Conservation (phyloP, 2,329 filamentous ascomycete genomes). For the Mollisiaceae sp. region DNA sequence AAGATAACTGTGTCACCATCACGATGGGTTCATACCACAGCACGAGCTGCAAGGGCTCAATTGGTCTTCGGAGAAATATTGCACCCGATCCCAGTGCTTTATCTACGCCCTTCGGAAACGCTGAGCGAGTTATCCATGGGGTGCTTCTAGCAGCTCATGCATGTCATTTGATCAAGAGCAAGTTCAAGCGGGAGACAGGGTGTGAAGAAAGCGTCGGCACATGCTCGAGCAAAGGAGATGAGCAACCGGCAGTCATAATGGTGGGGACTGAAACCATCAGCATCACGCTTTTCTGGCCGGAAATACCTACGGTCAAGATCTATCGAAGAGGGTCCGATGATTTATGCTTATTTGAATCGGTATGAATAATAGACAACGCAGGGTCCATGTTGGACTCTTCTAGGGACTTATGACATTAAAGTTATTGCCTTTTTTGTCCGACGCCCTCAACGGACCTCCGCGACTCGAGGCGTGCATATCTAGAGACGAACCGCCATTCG, state of each 20-base stretch:
- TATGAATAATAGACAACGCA: not conserved
- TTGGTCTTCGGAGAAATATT: constrained; percentile 8
- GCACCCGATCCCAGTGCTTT: not conserved
- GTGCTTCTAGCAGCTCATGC: constrained; percentile 20
- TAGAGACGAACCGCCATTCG: not conserved
- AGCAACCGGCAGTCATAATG: constrained; percentile 22
- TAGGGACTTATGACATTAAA: not conserved
- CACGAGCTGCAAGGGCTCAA: not conserved
- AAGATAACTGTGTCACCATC: not conserved
- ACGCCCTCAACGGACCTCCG: not conserved
- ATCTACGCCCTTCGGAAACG: constrained; percentile 5
- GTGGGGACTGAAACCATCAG: not conserved
- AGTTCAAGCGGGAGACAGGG: no score
- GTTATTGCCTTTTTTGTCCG: not conserved
- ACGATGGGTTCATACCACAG: constrained; percentile 1
- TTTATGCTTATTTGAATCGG: not conserved
- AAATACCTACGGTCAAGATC: not conserved
- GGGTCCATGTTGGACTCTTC: not conserved
- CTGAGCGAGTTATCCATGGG: not conserved
- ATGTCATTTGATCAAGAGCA: constrained; percentile 29
- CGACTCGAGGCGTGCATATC: constrained; percentile 4
- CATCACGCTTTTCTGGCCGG: not conserved
- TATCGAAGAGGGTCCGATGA: not conserved
- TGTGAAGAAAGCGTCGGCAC: constrained; percentile 22
- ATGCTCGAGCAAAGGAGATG: constrained; percentile 12